These are phyloP conservation scores for Hypoxylon sp. DNA, from an alignment of 2,329 filamentous ascomycete species.

Conservation along the genomic window DNA sequence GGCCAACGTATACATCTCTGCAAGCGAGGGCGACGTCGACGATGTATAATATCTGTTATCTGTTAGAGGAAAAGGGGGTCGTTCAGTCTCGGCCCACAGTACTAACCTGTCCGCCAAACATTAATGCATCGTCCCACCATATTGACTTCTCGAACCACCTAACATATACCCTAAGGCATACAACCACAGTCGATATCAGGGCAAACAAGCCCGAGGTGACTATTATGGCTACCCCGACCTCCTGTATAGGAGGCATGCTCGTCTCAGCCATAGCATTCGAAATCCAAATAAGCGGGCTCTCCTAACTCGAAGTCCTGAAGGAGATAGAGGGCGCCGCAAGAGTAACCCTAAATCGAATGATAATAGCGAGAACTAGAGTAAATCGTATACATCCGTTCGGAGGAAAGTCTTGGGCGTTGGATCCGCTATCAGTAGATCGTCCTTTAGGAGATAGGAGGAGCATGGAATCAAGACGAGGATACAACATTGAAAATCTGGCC, in stretches of 20 bases:
- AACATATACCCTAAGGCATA: constrained; percentile 30
- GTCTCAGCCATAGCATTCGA: constrained; percentile 8
- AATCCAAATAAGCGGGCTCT: not conserved
- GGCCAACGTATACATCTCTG: constrained; percentile 1
- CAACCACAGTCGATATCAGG: constrained; percentile 10
- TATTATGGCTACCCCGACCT: constrained; percentile 12
- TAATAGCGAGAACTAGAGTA: not conserved
- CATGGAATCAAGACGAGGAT: not conserved
- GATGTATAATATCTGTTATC: constrained; percentile 22
- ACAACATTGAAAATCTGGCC: not conserved
- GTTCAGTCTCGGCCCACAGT: not conserved
- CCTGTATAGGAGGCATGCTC: constrained; percentile 5
- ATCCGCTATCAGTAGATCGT: not conserved
- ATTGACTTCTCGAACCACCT: constrained; percentile 22
- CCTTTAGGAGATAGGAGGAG: not conserved
- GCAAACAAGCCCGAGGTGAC: constrained; percentile 17
- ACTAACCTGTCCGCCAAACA: constrained; percentile 34
- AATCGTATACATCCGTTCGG: not conserved
- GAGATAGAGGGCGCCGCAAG: not conserved
- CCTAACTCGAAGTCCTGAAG: not conserved
- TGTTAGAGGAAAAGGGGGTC: not conserved
- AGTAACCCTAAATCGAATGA: not conserved
- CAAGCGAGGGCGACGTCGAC: constrained; percentile 10
- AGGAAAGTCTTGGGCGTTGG: too few species aligned
- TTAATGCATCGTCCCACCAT: constrained; percentile 41